Evolutionary conservation across 2,329 filamentous ascomycete genomes (phyloP), one percentile per base, ranked within the genome.

Genomic region (Clarireedia homoeocarpa): DNA sequence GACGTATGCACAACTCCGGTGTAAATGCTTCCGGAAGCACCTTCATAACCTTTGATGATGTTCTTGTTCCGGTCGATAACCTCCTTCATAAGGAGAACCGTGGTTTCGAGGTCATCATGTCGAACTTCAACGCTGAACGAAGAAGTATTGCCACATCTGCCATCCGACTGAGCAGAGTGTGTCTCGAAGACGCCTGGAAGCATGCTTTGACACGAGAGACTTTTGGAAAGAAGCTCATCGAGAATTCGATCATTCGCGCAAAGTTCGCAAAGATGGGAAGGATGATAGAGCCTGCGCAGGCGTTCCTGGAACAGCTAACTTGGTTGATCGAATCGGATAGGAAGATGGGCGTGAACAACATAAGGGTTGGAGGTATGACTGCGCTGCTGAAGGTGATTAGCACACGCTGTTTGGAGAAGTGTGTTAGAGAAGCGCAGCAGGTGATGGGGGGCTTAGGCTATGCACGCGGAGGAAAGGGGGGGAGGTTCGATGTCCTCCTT

Each of bases 1-100:
- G 79, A 20, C 76, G 73, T 51, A 84, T 87, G 68, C 70, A 77
- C 52, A 87, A 88, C 67, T 83, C 78, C 26, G 85, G 84, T 3
- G 82, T 85, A n/a, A 80, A 83, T 62, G 82, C 82, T 5, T 84
- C 83, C 42, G 77, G 73, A 1, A 75, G 78, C 4, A 79, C 77
- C 0, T 82, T 77, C 59, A 74, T 83, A 49, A 75, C 77, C 20
- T 71, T 83, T 20, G 79, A 83, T 47, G 71, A 82, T 57, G 80
- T 83, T 2, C 62, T 69, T 15, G 81, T 84, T 0, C 80, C 81
- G 0, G 72, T 71, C 0, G 72, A 73, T 26, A 80, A 82, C 55
- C 70, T 82, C 1, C 61, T 84, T 2, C 80, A 80, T 4, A 65
- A 71, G 30, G 79, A 82, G 58, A 80, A 81, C 58, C 65, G 74